Base-by-base conservation (phyloP, 2,329 filamentous ascomycete genomes). In the Aspergillus ruber region DNA sequence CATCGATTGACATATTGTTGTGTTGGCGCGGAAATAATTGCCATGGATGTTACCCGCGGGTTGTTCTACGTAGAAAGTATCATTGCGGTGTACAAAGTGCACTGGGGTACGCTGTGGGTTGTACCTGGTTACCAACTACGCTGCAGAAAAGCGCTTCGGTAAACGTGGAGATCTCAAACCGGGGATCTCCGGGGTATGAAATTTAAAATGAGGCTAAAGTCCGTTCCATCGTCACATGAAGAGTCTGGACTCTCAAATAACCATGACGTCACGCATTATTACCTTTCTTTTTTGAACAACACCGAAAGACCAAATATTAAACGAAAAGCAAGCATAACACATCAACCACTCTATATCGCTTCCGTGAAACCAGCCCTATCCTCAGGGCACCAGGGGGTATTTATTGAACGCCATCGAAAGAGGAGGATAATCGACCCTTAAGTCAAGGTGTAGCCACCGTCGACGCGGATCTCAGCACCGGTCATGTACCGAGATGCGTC, bases 371-470 rank as follows among this genome's bases (percentile, higher is more conserved):
- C 13, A 7, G 13, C 33, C 13, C 33, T n/a, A 20, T 39, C 15
- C 35, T n/a, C n/a, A 39, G 18, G 15, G 35, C 18, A 39, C 12
- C 3, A n/a, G 4, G 10, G 13, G 41, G 13, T 43, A 13, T 27
- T 7, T 29, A 43, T 48, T 23, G 21, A 42, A 23, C 32, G 21
- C 15, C 3, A 43, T 42, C 21, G 17, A 18, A 45, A 48, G 29
- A n/a, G 21, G 10, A 42, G 29, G 43, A 13, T 8, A 29, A 48
- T 10, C 25, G 25, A 29, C 9, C 17, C 3, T 68, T 79, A 89
- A 49, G 85, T 89, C 53, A 88, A 73, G n/a, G 87, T 90, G 72
- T 90, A 94, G n/a, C 88, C 88, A 50, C 89, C 89, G 58, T 94
- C 89, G 33, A 94, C 88, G 23, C 88, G 79, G 56, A 93, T 74